phyloP scores from a whole-genome alignment of 306 rosid species.

The Vachellia pachyceras region DNA sequence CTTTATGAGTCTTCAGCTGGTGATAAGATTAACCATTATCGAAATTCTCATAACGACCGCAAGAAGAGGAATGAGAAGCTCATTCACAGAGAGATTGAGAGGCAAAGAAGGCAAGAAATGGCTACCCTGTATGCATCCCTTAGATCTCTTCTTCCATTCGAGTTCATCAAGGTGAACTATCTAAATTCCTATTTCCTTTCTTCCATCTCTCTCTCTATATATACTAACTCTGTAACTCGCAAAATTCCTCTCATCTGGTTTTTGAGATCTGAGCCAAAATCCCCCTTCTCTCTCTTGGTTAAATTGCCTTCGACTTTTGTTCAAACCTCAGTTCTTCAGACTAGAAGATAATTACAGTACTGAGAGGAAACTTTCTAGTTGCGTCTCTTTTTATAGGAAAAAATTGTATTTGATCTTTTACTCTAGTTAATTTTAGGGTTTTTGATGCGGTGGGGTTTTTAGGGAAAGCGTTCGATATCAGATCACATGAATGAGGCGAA shows the following conservation, averaged over 20 bases:
- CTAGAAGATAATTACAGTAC: not conserved
- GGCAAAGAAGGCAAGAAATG: constrained; percentile 83
- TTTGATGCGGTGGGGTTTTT: not conserved
- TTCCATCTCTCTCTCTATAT: not conserved
- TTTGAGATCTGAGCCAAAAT: constrained; percentile 7
- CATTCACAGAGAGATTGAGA: constrained; percentile 68
- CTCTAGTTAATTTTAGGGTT: constrained; percentile 35
- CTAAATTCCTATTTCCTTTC: not conserved
- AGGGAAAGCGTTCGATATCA: constrained; percentile 82
- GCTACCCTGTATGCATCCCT: constrained; percentile 57
- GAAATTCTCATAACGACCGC: constrained; percentile 19
- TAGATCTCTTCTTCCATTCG: constrained; percentile 64
- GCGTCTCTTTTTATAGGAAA: not conserved
- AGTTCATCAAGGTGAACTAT: constrained; percentile 54
- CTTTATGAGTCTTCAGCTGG: not conserved
- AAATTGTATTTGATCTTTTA: not conserved
- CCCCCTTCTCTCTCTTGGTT: not conserved
- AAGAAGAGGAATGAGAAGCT: constrained; percentile 45
- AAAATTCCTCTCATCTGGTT: not conserved
- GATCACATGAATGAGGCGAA: constrained; percentile 73
- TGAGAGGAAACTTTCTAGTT: not conserved
- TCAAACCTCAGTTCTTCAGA: not conserved
- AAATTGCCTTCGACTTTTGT: not conserved
- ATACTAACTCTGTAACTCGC: not conserved
- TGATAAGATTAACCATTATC: constrained; percentile 7